Evolutionary conservation across 768 basidiomycete genomes (phyloP).

Genomic region (Pisolithus orientalis): DNA sequence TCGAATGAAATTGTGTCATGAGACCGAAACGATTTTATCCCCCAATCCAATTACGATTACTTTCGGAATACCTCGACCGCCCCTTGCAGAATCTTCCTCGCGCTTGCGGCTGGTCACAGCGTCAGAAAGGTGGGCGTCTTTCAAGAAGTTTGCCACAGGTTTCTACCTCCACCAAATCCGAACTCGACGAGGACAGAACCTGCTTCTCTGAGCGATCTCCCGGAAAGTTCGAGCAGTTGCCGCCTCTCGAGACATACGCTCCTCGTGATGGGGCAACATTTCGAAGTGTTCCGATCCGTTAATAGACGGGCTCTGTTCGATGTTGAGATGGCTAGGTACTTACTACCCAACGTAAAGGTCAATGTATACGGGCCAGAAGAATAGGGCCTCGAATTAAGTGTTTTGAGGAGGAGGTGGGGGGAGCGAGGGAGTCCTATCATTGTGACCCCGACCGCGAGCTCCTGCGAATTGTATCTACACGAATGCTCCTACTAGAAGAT

Average conservation of each 20-base stretch:
- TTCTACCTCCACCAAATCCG: neutral
- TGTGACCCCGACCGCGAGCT: too few species aligned
- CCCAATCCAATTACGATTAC: neutral
- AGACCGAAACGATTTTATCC: neutral
- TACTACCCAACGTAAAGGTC: conserved; percentile 1
- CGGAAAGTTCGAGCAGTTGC: conserved; percentile 1
- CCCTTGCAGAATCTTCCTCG: neutral
- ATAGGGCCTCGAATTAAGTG: neutral
- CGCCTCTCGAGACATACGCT: neutral
- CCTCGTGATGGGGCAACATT: neutral
- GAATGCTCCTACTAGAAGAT: too few species aligned
- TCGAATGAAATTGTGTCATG: neutral
- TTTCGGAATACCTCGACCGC: neutral
- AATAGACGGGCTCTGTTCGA: conserved; percentile 6
- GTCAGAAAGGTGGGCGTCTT: neutral
- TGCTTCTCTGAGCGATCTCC: neutral
- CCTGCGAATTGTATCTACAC: too few species aligned
- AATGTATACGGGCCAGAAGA: neutral
- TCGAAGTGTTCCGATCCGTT: neutral
- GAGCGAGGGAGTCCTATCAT: neutral
- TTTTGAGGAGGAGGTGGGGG: conserved; percentile 1
- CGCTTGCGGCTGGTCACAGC: neutral
- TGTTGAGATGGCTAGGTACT: neutral
- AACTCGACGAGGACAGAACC: neutral
- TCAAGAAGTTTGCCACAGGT: neutral